Percentiles rank a stretch among this genome's conserved stretches.
phyloP scores from a whole-genome alignment of 2,329 filamentous ascomycete species.

The Diaporthe humulicola region DNA sequence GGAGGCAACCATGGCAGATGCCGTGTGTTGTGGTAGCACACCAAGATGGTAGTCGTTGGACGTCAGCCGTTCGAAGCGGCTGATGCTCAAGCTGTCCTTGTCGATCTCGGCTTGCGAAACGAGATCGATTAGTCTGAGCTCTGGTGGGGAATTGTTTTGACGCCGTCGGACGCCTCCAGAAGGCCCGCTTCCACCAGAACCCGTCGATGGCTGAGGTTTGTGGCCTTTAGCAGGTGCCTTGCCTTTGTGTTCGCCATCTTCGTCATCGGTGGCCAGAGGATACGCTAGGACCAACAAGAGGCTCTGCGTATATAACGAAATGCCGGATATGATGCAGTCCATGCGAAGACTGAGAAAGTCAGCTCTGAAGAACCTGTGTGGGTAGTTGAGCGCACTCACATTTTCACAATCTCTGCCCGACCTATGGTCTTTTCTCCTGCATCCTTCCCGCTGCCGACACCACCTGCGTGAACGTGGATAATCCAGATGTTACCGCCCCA shows the following conservation, averaged over 20 bases:
- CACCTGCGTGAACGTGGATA: slow-evolving; percentile 86
- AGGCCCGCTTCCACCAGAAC: slow-evolving; percentile 68
- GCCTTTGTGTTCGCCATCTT: slow-evolving; percentile 62
- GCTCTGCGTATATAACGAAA: slow-evolving; percentile 95
- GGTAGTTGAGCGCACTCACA: slow-evolving; percentile 68
- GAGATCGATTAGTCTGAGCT: slow-evolving; percentile 91
- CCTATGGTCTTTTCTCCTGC: slow-evolving; percentile 80
- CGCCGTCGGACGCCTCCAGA: slow-evolving; percentile 77
- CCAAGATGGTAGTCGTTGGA: slow-evolving; percentile 93
- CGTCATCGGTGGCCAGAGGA: slow-evolving; percentile 80
- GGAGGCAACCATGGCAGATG: slow-evolving; percentile 73
- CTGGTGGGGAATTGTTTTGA: slow-evolving; percentile 85
- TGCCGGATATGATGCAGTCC: slow-evolving; percentile 97
- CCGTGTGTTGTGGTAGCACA: slow-evolving; percentile 79
- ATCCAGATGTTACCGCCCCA: slow-evolving; percentile 99
- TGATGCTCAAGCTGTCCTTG: slow-evolving; percentile 87
- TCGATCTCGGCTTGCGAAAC: slow-evolving; percentile 88
- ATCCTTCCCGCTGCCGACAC: slow-evolving; percentile 74
- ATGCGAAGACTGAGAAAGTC: slow-evolving; percentile 80
- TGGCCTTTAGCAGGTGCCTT: slow-evolving; percentile 53
- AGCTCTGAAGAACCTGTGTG: slow-evolving; percentile 39
- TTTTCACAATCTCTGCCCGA: slow-evolving; percentile 90
- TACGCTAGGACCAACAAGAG: slow-evolving; percentile 93
- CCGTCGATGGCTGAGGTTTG: slow-evolving; percentile 58
- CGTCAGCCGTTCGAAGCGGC: slow-evolving; percentile 86